Base-by-base conservation (phyloP, 306 rosid species). In the Rosa lucieae region DNA sequence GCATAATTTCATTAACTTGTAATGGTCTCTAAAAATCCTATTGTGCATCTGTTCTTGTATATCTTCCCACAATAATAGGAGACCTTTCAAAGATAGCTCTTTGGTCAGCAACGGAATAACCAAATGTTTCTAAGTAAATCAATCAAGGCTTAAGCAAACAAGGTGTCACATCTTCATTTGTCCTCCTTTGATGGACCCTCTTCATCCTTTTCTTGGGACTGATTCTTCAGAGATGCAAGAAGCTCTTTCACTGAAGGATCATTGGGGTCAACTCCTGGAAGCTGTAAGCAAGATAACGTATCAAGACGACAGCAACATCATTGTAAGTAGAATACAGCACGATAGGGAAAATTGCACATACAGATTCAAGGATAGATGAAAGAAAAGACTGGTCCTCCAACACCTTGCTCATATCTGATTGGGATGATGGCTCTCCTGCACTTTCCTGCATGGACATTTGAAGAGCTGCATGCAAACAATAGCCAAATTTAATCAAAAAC, bases 221-320 rank as follows among this genome's bases (percentile, higher is more conserved):
- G 84, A 82, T 73, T 78, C 67, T 83, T 78, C 71, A 86, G 44
- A 32, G 86, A 76, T 43, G 84, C 82, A 35, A 82, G 86, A 48
- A 86, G 74, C 44, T 86, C 86, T 72, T 73, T 80, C 52, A 82
- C 86, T 43, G 86, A 81, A 39, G 89, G 89, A 77, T 82, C 86
- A 74, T 86, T 77, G 40, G 89, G 84, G 59, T 86, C 86, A 79
- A 82, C 89, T 56, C 86, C 86, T 8, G 84, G 89, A 82, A 82
- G 86, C 89, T 82, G 82, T 4, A n/a, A 65, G 66, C 29, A 37
- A 58, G 53, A 73, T 46, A 52, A 56, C 4, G 23, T 6, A 62
- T 82, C 71, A 85, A 68, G 43, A 63, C 10, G 46, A 49, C 15
- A 39, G 51, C 42, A 76, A 18, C 44, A 42, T 10, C 26, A 68